Percentiles rank a stretch among this genome's conserved stretches.
Conservation (phyloP, 305 asterid species). For the Fraxinus ornus region DNA sequence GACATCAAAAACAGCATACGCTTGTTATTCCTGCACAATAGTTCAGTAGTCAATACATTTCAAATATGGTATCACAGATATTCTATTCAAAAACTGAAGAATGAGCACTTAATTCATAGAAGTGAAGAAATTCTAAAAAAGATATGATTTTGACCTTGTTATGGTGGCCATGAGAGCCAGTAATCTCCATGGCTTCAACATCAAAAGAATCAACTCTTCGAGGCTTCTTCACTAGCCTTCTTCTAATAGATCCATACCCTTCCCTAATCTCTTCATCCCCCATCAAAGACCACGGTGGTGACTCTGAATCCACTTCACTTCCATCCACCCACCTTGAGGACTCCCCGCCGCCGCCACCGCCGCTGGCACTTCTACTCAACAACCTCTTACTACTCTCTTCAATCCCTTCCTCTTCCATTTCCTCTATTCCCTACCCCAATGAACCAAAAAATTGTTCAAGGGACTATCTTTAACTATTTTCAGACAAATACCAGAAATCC, state of each 20-base stretch:
- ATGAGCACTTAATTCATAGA: not conserved
- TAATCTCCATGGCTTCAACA: slow-evolving; percentile 93
- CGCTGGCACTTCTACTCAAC: slow-evolving; percentile 37
- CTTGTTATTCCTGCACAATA: not conserved
- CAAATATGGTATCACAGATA: not conserved
- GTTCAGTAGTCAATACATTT: not conserved
- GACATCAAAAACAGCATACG: not conserved
- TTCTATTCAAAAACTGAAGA: not conserved
- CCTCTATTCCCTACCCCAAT: not conserved
- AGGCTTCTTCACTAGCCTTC: slow-evolving; percentile 85
- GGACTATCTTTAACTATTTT: not conserved
- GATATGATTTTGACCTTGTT: slow-evolving; percentile 46
- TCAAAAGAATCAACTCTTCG: slow-evolving; percentile 83
- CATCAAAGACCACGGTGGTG: slow-evolving; percentile 53
- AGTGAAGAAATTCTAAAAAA: not conserved
- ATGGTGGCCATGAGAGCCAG: slow-evolving; percentile 60
- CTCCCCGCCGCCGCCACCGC: slow-evolving; percentile 35
- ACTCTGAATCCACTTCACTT: slow-evolving; percentile 75
- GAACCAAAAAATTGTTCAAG: slow-evolving; percentile 6
- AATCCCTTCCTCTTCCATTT: slow-evolving; percentile 57
- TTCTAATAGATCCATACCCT: slow-evolving; percentile 65
- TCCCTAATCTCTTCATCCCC: slow-evolving; percentile 46
- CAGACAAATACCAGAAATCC: slow-evolving; percentile 18
- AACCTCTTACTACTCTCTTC: slow-evolving; percentile 63
- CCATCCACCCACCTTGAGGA: slow-evolving; percentile 92